phyloP scores from a whole-genome alignment of 1,284 basidiomycete species.

The Ganoderma sinense region DNA sequence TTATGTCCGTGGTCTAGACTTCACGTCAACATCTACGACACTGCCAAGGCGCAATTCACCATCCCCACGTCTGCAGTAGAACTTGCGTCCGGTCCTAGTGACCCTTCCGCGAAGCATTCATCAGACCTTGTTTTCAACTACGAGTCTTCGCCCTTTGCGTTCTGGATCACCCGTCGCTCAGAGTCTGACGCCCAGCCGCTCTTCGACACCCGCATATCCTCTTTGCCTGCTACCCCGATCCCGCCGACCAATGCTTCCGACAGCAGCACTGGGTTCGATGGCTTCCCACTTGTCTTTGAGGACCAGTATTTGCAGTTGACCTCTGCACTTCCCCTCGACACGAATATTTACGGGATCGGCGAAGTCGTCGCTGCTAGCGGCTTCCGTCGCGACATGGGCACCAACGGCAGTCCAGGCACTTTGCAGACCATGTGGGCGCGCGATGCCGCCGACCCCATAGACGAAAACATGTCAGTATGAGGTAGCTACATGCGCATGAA shows the following conservation, averaged over 20 bases:
- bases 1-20: constrained; percentile 50
- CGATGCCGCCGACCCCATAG: constrained; percentile 63
- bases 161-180: constrained; percentile 79
- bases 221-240: constrained; percentile 63
- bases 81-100: constrained; percentile 47
- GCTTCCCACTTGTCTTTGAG: constrained; percentile 77
- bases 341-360: constrained; percentile 83
- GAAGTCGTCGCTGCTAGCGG: constrained; percentile 76
- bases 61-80: constrained; percentile 67
- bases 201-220: constrained; percentile 76
- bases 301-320: constrained; percentile 76
- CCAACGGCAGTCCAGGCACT: constrained; percentile 58
- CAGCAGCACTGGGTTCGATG: constrained; percentile 59
- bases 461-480: constrained; percentile 61
- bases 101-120: constrained; percentile 38
- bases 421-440: constrained; percentile 79
- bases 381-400: constrained; percentile 70
- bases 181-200: constrained; percentile 63
- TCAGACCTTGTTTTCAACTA: constrained; percentile 79
- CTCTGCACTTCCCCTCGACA: constrained; percentile 65
- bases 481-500: neutral
- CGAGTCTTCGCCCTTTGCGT: constrained; percentile 71
- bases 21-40: constrained; percentile 80
- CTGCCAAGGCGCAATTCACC: constrained; percentile 65
- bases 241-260: constrained; percentile 54